Conservation (phyloP, 345 rosid species). For the Citrus sp. region DNA sequence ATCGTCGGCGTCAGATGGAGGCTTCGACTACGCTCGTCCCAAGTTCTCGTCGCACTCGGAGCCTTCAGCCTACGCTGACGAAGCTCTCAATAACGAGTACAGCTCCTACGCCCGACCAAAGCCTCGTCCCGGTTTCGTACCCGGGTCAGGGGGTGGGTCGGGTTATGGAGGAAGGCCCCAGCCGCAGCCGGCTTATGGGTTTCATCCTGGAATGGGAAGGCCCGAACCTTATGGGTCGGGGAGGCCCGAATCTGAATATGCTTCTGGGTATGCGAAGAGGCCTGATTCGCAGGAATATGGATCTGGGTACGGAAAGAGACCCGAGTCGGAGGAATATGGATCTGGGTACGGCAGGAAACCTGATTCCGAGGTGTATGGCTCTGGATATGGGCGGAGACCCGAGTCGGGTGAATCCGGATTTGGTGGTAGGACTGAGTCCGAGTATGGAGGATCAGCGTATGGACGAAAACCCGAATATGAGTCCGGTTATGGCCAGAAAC, state of each 20-base stretch:
- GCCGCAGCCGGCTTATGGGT: slow-evolving; percentile 29
- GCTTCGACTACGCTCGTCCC: slow-evolving; percentile 68
- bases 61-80: slow-evolving; percentile 72
- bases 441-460: slow-evolving; percentile 19
- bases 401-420: slow-evolving; percentile 18
- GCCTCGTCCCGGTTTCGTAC: slow-evolving; percentile 55
- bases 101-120: slow-evolving; percentile 77
- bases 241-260: slow-evolving; percentile 14
- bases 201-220: slow-evolving; percentile 19
- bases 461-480: slow-evolving; percentile 13
- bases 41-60: slow-evolving; percentile 54
- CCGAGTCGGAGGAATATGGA: slow-evolving; percentile 28
- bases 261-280: not conserved
- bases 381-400: slow-evolving; percentile 21
- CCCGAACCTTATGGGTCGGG: slow-evolving; percentile 1
- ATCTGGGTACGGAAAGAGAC: slow-evolving; percentile 23
- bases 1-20: slow-evolving; percentile 35
- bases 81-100: slow-evolving; percentile 67
- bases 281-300: no score
- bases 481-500: slow-evolving; percentile 22
- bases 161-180: slow-evolving; percentile 25
- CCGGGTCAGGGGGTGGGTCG: slow-evolving; percentile 22
- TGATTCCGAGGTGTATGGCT: slow-evolving; percentile 33
- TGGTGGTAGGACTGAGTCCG: slow-evolving; percentile 24
- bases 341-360: slow-evolving; percentile 40